Percentiles rank a stretch among this genome's conserved stretches.
Conservation (phyloP, 2,329 filamentous ascomycete genomes). For the Microdochium bolleyi region DNA sequence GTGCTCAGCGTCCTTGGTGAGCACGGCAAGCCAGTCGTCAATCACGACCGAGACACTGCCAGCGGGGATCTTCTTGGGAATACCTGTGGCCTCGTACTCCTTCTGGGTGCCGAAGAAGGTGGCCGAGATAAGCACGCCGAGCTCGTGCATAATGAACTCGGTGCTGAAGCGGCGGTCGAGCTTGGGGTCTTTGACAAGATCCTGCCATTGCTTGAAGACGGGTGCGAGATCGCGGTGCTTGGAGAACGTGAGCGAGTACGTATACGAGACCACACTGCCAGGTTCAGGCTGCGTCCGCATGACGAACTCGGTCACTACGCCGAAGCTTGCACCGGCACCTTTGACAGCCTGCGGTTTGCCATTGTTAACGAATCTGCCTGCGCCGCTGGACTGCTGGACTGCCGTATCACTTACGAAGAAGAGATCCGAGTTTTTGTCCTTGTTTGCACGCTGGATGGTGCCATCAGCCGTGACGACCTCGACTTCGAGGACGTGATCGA, state of each 20-base stretch:
- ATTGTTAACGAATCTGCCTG: neutral
- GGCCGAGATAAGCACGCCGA: constrained; percentile 48
- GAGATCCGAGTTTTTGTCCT: constrained; percentile 39
- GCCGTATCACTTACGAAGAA: constrained; percentile 34
- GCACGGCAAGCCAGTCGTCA: constrained; percentile 54
- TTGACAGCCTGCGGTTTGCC: constrained; percentile 32
- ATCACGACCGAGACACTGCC: constrained; percentile 36
- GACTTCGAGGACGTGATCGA: constrained; percentile 47
- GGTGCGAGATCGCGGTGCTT: constrained; percentile 36
- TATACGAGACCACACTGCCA: constrained; percentile 48
- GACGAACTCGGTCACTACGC: constrained; percentile 48
- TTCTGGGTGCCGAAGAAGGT: constrained; percentile 52
- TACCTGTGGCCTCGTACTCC: constrained; percentile 45
- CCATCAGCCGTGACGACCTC: constrained; percentile 51
- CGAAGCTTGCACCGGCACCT: constrained; percentile 48
- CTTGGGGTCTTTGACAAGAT: constrained; percentile 41
- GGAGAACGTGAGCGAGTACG: constrained; percentile 43
- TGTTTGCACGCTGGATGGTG: constrained; percentile 36
- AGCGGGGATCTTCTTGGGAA: constrained; percentile 36
- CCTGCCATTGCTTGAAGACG: constrained; percentile 50
- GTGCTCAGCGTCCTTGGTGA: constrained; percentile 43
- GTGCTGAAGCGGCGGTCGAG: constrained; percentile 52
- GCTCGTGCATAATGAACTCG: constrained; percentile 44
- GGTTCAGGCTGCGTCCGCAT: constrained; percentile 49
- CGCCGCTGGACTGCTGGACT: neutral